Evolutionary conservation across 2,329 filamentous ascomycete genomes (phyloP), one percentile per base, ranked within the genome.

Genomic region (Grosmannia penicillata): DNA sequence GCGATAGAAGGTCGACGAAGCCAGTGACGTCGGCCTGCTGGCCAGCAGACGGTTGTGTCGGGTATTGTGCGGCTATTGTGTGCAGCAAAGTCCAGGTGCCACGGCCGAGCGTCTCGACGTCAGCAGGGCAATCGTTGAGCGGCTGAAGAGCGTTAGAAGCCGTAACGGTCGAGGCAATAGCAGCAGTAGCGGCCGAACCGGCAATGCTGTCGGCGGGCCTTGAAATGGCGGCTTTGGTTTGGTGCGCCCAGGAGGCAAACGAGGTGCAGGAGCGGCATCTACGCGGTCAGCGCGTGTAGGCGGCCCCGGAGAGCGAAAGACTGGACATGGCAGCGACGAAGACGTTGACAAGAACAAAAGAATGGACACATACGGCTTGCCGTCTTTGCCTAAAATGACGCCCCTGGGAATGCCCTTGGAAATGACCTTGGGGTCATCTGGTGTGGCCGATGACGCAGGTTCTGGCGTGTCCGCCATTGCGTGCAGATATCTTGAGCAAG

Each of bases 71-170:
- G 13, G 89, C 83, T 47, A 98, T 82, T 8, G 82, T 80, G 64
- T 98, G 91, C 2, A 98, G 74, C 17, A 98, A 71, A 0, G 86
- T 95, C 91, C 91, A 98, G 11, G 85, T 83, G 43, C 78, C 78
- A 45, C 86, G 82, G 35, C 91, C 91, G 5, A 98, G 76, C 14
- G 68, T 62, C 54, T 93, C 85, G 46, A 95, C 84, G 54, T 96
- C 87, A 1, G 91, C 81, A 0, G 91, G 91, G 55, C 89, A 96
- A 58, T 93, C 82, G 41, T 65, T 45, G 8, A 68, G 64, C 13
- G 62, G 54, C 26, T 58, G 46, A n/a, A 55, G 40, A 25, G 57
- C 40, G 5, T 62, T 47, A 14, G 56, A 41, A 5, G 51, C 40
- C 7, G 49, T 42, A 26, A 55, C 45, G 18, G 55, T 47, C 18